Evolutionary conservation across 495 filamentous ascomycete genomes (phyloP).

Genomic region (Bryoglossum gracile): DNA sequence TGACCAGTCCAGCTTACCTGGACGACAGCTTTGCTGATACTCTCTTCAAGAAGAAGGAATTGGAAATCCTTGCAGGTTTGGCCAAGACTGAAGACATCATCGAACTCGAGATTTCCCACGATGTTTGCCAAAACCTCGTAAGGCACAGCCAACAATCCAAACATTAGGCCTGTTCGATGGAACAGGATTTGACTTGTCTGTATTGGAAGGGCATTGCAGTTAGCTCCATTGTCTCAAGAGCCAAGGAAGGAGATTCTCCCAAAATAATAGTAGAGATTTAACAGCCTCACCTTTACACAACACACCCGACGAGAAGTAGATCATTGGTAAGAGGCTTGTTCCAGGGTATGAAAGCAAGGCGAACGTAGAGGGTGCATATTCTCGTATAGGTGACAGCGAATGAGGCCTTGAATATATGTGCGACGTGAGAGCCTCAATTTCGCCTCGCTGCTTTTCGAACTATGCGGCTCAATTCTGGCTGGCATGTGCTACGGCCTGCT

Average conservation of each 20-base stretch:
- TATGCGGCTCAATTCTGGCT: too few species aligned
- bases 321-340: neutral
- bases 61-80: slow-evolving; percentile 46
- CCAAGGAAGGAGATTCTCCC: neutral
- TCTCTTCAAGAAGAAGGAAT: slow-evolving; percentile 48
- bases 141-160: slow-evolving; percentile 35
- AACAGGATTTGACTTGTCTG: slow-evolving; percentile 1
- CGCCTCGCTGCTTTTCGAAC: too few species aligned
- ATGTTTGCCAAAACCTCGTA: slow-evolving; percentile 60
- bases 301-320: too few species aligned
- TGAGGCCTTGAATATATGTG: too few species aligned
- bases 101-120: slow-evolving; percentile 43
- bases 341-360: neutral
- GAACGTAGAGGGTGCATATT: neutral
- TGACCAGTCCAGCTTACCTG: slow-evolving; percentile 5
- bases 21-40: slow-evolving; percentile 39
- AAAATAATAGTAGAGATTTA: neutral
- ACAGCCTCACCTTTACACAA: neutral
- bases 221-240: too few species aligned
- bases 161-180: slow-evolving; percentile 12
- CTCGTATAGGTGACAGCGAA: too few species aligned
- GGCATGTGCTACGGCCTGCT: too few species aligned
- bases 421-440: too few species aligned
- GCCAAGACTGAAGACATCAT: slow-evolving; percentile 43
- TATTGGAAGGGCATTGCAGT: too few species aligned